phyloP scores from a whole-genome alignment of 257 asterid species.

The Solanum rostratum region DNA sequence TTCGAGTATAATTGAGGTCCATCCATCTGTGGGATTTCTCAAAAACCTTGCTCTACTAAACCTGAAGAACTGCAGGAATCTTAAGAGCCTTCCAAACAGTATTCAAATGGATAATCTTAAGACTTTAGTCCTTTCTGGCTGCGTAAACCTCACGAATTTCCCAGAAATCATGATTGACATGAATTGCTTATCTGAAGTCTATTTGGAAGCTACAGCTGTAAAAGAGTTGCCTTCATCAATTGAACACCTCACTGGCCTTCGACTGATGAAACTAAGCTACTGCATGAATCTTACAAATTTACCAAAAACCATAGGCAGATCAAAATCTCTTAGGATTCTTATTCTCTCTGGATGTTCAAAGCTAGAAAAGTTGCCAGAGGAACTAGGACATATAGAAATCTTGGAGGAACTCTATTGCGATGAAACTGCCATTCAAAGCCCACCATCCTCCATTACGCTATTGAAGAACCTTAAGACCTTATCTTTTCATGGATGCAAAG shows the following conservation, averaged over 20 bases:
- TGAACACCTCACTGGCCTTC: not conserved
- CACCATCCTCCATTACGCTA: not conserved
- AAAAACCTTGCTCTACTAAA: not conserved
- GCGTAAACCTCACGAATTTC: constrained; percentile 1
- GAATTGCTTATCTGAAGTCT: not conserved
- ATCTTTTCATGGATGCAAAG: constrained; percentile 6
- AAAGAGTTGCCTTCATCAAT: not conserved
- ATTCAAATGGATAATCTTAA: not conserved
- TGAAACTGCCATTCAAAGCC: not conserved
- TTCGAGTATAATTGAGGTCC: not conserved
- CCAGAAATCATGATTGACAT: not conserved
- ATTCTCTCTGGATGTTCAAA: constrained; percentile 6
- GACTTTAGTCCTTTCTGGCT: constrained; percentile 2
- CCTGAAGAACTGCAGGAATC: constrained; percentile 1
- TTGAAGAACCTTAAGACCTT: constrained; percentile 4
- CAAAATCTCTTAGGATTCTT: not conserved
- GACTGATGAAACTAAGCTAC: constrained; percentile 1
- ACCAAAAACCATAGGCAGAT: not conserved
- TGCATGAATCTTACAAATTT: not conserved
- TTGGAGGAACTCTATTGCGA: not conserved
- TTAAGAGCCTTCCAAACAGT: not conserved
- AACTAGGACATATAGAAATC: not conserved
- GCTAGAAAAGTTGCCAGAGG: constrained; percentile 1
- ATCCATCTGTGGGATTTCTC: constrained; percentile 2
- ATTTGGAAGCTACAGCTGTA: constrained; percentile 1